These are phyloP conservation scores for Gossypium arboreum DNA, from an alignment of 345 rosid genomes.

Conservation along the genomic window DNA sequence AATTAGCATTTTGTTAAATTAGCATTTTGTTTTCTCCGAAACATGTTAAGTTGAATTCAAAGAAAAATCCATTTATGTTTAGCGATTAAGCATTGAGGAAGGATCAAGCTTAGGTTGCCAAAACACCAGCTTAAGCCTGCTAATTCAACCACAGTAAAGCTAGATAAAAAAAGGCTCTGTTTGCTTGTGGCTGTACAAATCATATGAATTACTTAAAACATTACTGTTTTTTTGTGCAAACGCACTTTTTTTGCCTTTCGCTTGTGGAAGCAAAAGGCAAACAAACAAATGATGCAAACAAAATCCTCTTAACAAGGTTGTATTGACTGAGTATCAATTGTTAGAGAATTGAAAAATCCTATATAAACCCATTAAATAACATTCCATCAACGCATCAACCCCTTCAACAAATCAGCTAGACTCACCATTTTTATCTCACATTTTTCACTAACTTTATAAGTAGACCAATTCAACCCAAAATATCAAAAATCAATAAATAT, in stretches of 20 bases:
- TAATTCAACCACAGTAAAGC: background rate
- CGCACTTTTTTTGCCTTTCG: no score
- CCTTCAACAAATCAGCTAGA: background rate
- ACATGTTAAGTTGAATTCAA: background rate
- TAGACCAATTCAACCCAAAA: background rate
- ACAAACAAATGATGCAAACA: background rate
- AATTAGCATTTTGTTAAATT: background rate
- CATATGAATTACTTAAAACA: background rate
- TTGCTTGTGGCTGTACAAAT: no score
- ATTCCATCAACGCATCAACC: conserved; percentile 1
- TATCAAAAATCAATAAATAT: no score
- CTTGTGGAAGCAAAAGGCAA: background rate
- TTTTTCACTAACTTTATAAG: background rate
- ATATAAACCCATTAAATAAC: background rate
- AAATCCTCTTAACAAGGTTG: background rate
- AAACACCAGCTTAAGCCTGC: background rate
- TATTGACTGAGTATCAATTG: background rate
- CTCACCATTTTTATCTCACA: background rate
- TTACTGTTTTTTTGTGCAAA: background rate
- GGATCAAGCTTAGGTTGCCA: conserved; percentile 1
- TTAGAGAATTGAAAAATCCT: conserved; percentile 1
- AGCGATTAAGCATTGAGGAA: background rate
- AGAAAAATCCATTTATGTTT: background rate
- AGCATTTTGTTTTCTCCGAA: background rate
- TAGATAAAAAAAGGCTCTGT: no score